Conservation (phyloP, 169 alveolate species). For the Haemoproteus tartakovskyi region DNA sequence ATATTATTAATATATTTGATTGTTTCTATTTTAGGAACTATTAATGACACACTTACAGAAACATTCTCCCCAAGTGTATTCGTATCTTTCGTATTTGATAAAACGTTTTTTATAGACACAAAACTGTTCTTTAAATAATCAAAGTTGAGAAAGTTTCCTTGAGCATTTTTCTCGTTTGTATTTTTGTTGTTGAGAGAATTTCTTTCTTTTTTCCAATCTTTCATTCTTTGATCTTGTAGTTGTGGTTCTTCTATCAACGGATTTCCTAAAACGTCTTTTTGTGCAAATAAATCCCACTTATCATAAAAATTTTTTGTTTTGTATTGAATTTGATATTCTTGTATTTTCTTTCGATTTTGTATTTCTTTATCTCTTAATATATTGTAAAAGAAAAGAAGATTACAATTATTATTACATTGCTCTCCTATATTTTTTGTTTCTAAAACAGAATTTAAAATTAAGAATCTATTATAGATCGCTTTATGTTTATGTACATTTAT, state of each 20-base stretch:
- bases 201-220: neutral
- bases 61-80: neutral
- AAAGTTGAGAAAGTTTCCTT: too few relatives aligned
- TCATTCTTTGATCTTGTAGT: neutral
- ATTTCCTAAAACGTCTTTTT: neutral
- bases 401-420: constrained; percentile 38
- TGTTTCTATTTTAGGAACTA: constrained; percentile 37
- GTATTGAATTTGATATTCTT: constrained; percentile 21
- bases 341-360: constrained; percentile 43
- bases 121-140: neutral
- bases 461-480: constrained; percentile 37
- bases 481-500: constrained; percentile 57
- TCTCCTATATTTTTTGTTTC: constrained; percentile 14
- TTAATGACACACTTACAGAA: constrained; percentile 19
- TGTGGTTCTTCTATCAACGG: neutral
- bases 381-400: constrained; percentile 52
- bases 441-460: constrained; percentile 32
- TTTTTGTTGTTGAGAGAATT: neutral
- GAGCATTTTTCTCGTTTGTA: neutral
- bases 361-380: constrained; percentile 45
- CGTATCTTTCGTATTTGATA: neutral
- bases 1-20: constrained; percentile 61
- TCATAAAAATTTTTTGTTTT: constrained; percentile 1
- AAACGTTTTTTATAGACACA: neutral
- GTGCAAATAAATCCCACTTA: neutral